Percentiles rank a stretch among this genome's conserved stretches.
These are phyloP conservation scores for Aureobasidium pullulans DNA, from an alignment of 2,329 filamentous ascomycete species.

Conservation along the genomic window DNA sequence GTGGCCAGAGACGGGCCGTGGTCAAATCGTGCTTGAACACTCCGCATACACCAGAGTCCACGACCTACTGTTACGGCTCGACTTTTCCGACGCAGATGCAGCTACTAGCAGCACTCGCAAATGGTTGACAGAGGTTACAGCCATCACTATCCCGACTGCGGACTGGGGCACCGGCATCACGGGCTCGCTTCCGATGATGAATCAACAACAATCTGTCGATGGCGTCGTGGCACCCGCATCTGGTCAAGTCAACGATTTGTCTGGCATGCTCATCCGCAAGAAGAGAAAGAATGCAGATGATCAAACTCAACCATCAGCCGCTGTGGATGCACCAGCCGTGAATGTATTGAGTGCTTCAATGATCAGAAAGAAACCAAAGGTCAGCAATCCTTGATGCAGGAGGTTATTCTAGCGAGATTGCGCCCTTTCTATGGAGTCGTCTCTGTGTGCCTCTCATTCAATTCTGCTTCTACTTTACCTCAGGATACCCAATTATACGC, in stretches of 20 bases:
- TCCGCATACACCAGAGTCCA: constrained; percentile 59
- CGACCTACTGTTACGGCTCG: constrained; percentile 64
- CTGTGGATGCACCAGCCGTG: constrained; percentile 21
- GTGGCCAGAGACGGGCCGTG: constrained; percentile 57
- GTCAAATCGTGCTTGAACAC: constrained; percentile 56
- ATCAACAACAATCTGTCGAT: constrained; percentile 28
- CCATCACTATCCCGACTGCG: constrained; percentile 17
- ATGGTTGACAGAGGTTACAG: constrained; percentile 60
- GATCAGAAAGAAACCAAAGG: constrained; percentile 53
- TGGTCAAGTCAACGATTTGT: constrained; percentile 24
- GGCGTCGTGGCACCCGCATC: constrained; percentile 24
- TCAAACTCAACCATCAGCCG: background rate
- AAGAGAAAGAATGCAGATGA: constrained; percentile 39
- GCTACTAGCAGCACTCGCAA: constrained; percentile 58
- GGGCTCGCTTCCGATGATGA: constrained; percentile 14
- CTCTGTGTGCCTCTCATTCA: background rate
- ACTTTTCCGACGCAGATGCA: constrained; percentile 61
- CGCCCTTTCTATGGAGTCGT: background rate
- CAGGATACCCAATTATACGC: background rate
- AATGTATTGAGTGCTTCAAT: constrained; percentile 47
- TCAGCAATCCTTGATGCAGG: background rate
- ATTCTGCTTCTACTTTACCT: background rate
- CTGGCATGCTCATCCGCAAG: constrained; percentile 38
- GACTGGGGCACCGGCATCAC: constrained; percentile 16
- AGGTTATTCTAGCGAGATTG: background rate